Base-by-base conservation (phyloP, 495 filamentous ascomycete species). In the Staphylotrichum longicolle region DNA sequence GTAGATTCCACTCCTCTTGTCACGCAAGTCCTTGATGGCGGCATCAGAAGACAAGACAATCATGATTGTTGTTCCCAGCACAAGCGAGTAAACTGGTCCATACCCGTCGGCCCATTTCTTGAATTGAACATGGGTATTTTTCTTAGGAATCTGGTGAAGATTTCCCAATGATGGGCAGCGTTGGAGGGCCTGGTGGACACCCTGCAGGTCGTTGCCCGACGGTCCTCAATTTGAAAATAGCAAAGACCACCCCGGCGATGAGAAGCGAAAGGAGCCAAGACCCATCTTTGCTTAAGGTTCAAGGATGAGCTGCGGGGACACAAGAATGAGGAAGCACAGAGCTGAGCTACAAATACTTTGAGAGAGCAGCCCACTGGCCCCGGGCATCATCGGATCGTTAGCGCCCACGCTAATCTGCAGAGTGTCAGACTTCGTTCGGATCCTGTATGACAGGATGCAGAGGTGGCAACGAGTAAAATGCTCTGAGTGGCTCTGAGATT, bases 21-120 rank as follows among this genome's bases (percentile, higher is more conserved):
- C 44, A 20, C 27, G 44, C 44, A 46, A 46, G 15, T 46, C 44
- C 8, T 46, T 46, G 44, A 46, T 27, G 7, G n/a, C 14, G 5
- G 4, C n/a, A 8, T 46, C 44, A 15, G 44, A 46, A 15, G 44
- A 46, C 4, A 46, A 15, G 14, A 46, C 44, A 20, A 46, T 20
- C 14, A 15, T 46, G 3, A 46, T 15, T 8, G 44, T 15, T 5
- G 44, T 46, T 8, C 44, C 44, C 4, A 46, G 2, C 3, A 46
- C n/a, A 8, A 46, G 44, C 44, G 44, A 46, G 44, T 46, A 46
- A 15, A 46, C 27, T 3, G 44, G 44, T 6, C 44, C 44, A 46
- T 46, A 46, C 44, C 20, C n/a, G 4, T 46, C 44, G 11, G 44
- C 44, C 44, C 44, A 46, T 46, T 46, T 46, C n/a, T 46, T 46